Percentiles rank a stretch among this genome's conserved stretches.
phyloP scores from a whole-genome alignment of 2,329 filamentous ascomycete genomes.

The Sarocladium kiliense region DNA sequence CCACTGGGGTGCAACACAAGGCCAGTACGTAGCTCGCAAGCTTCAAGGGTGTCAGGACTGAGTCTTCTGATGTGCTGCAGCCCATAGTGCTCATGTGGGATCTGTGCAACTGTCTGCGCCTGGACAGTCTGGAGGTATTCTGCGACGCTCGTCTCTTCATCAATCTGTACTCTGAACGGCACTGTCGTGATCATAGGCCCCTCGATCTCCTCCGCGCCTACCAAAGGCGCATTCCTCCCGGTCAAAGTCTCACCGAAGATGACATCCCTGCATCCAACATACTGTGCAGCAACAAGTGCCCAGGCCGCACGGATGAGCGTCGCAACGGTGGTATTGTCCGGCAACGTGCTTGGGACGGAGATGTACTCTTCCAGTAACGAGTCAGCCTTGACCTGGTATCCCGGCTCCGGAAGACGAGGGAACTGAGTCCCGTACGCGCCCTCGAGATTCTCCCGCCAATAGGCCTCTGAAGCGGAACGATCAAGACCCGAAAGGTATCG shows the following conservation, averaged over 20 bases:
- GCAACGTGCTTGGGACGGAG: constrained; percentile 9
- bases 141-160: constrained; percentile 33
- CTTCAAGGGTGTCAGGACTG: constrained; percentile 47
- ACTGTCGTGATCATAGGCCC: constrained; percentile 59
- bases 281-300: constrained; percentile 49
- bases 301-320: constrained; percentile 55
- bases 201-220: constrained; percentile 48
- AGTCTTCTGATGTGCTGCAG: constrained; percentile 54
- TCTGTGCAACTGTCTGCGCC: constrained; percentile 48
- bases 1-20: constrained; percentile 47
- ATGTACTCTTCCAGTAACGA: constrained; percentile 50
- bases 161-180: constrained; percentile 45
- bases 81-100: constrained; percentile 60
- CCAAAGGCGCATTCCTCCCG: constrained; percentile 45
- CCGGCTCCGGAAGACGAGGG: constrained; percentile 38
- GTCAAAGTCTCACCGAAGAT: constrained; percentile 57
- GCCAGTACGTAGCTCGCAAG: constrained; percentile 51
- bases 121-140: constrained; percentile 55
- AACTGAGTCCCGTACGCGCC: constrained; percentile 43
- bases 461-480: constrained; percentile 32
- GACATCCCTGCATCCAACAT: constrained; percentile 47
- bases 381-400: constrained; percentile 46
- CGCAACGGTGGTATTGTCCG: constrained; percentile 44
- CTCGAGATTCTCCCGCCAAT: constrained; percentile 41
- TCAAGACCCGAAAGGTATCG: constrained; percentile 38